Conservation (phyloP, 495 filamentous ascomycete genomes). For the Penicillium coprophilum region DNA sequence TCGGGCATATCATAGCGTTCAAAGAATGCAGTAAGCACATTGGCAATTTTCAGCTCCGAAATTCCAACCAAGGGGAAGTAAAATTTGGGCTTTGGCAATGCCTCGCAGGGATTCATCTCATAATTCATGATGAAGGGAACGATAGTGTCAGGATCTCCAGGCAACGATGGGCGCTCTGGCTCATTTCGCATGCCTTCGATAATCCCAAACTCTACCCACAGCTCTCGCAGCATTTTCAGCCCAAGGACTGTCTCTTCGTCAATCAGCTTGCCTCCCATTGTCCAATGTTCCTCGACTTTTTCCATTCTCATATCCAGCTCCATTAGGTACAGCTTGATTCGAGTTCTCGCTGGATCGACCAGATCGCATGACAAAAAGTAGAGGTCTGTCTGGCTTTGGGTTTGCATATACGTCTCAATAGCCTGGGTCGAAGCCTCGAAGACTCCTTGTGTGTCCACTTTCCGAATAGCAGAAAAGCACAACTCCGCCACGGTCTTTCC, state of each 20-base stretch:
- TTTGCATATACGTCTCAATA: constrained; percentile 3
- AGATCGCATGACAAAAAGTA: constrained; percentile 13
- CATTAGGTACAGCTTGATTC: constrained; percentile 14
- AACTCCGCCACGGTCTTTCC: neutral
- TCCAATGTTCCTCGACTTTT: constrained; percentile 1
- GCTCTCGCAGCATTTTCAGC: constrained; percentile 2
- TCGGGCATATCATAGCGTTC: constrained; percentile 2
- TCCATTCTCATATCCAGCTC: constrained; percentile 1
- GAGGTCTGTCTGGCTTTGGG: neutral
- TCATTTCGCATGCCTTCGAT: constrained; percentile 5
- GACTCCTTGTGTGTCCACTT: neutral
- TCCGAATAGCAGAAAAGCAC: constrained; percentile 4
- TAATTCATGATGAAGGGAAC: constrained; percentile 5
- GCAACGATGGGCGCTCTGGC: neutral
- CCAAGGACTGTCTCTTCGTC: neutral
- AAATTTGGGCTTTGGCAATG: constrained; percentile 3
- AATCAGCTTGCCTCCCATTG: neutral
- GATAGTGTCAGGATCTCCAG: neutral
- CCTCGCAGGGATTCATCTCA: neutral
- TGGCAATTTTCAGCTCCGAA: constrained; percentile 1
- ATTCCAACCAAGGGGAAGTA: constrained; percentile 11
- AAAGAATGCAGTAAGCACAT: constrained; percentile 8
- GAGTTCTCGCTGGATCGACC: constrained; percentile 1
- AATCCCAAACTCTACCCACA: constrained; percentile 11
- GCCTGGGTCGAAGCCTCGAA: neutral